Evolutionary conservation across 176 grass and related monocot species (phyloP), one percentile per base, ranked within the genome.

Genomic region (Oryza coarctata): DNA sequence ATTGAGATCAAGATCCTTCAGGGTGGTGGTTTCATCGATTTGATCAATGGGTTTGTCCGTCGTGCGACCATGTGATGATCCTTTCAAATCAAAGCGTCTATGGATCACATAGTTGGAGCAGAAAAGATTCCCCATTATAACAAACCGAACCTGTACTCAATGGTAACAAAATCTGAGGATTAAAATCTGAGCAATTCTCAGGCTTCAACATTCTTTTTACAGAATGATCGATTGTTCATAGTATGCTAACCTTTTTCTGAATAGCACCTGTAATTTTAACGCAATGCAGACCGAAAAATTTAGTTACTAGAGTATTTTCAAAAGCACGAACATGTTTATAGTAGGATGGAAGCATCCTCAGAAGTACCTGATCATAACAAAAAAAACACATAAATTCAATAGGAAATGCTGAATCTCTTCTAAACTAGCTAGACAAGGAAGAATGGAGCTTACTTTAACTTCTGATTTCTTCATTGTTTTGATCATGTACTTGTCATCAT

Each of bases 391-490:
- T 80, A 5, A 68, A 60, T 29, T 76, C 15, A 23, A 30, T 29
- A 39, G 39, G 67, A 7, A 3, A 70, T 45, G 65, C 25, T 35
- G 13, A 68, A 80, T 35, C 0, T 55, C 12, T 60, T n/a, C 12
- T 13, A 20, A 38, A 35, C 13, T 50, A 50, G 27, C 68, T 17
- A 62, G 41, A 18, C 55, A 68, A 50, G 9, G 22, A 49, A 28
- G 27, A 25, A 29, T 15, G 6, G 7, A 18, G 28, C 74, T 14
- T 60, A 96, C 93, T 83, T 93, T 97, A 12, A 89, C 90, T 90
- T 93, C 94, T 15, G 91, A 87, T 64, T 97, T 93, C 81, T 97
- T 97, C 84, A 97, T 89, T 12, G 94, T 97, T 79, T 97, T 97
- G 61, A 97, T 97, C 90, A 97, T 93, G 81, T 93, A 93, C 29